Evolutionary conservation across 176 grass and related monocot genomes (phyloP), one percentile per base, ranked within the genome.

Genomic region (Stipa capillata): DNA sequence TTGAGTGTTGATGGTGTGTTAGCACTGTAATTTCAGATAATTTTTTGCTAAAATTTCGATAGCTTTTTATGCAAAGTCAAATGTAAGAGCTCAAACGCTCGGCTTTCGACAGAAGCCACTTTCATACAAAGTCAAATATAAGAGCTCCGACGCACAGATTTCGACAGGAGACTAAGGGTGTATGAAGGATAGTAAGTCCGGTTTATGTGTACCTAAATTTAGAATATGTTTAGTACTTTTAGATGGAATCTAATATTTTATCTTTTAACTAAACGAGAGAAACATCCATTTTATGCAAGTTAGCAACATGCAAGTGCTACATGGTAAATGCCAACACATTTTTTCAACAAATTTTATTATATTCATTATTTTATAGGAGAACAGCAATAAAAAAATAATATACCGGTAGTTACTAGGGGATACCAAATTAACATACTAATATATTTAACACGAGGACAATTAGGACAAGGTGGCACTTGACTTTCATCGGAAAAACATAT

Each of bases 401-500:
- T 54, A 47, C 5, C 37, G 49, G 23, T 82, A 54, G 42, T 78
- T 78, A 39, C 56, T 18, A 78, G 58, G 66, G 11, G 20, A 28
- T 56, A 51, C 17, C 12, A 20, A 50, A 78, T 65, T 27, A 83
- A 61, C 31, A 83, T 41, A 72, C 13, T 47, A 65, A 3, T 44
- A 24, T 53, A 47, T 39, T 55, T 29, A 15, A 17, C 73, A 72
- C 29, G 4, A 67, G 20, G 23, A 50, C 15, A 74, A 74, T 52
- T 25, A 39, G n/a, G 45, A 72, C 73, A 72, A 75, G 50, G 15
- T 75, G 69, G 34, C 37, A 18, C 69, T 84, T 75, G 76, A 80
- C 52, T 75, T 61, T 84, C 69, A 58, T 51, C 51, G 40, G 51
- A 28, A 68, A 36, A 72, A 75, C 16, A 53, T 84, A 37, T 47